phyloP scores from a whole-genome alignment of 768 basidiomycete species.

The Mycena maculata region DNA sequence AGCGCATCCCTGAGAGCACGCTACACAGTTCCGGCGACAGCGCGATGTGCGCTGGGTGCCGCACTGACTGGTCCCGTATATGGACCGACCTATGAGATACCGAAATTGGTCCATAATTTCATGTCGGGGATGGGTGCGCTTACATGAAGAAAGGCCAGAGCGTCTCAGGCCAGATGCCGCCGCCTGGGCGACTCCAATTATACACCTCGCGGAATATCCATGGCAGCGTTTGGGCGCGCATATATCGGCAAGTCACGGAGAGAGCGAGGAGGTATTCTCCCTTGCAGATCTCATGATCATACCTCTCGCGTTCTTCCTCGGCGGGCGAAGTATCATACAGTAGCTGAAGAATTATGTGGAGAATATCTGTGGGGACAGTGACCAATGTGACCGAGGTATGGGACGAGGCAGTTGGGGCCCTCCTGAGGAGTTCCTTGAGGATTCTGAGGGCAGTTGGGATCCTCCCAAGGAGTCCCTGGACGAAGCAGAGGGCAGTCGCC shows the following conservation, averaged over 20 bases:
- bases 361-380: neutral
- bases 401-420: too few relatives aligned
- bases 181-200: conserved; percentile 4
- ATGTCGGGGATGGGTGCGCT: neutral
- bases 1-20: neutral
- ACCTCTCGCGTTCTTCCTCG: neutral
- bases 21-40: neutral
- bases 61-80: conserved; percentile 7
- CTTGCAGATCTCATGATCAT: neutral
- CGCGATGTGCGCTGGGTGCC: neutral
- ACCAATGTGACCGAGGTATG: too few relatives aligned
- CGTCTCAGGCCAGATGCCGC: neutral
- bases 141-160: conserved; percentile 1
- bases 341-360: neutral
- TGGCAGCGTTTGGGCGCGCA: conserved; percentile 5
- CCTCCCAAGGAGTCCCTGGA: too few relatives aligned
- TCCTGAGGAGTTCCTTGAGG: too few relatives aligned
- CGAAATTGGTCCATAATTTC: neutral
- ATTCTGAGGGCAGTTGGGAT: too few relatives aligned
- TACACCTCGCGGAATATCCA: conserved; percentile 21
- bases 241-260: neutral
- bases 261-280: neutral
- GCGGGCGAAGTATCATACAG: neutral
- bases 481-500: too few relatives aligned
- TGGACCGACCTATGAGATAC: neutral